Evolutionary conservation across 2,329 filamentous ascomycete genomes (phyloP), one percentile per base, ranked within the genome.

Genomic region (Pseudogymnoascus sp.): DNA sequence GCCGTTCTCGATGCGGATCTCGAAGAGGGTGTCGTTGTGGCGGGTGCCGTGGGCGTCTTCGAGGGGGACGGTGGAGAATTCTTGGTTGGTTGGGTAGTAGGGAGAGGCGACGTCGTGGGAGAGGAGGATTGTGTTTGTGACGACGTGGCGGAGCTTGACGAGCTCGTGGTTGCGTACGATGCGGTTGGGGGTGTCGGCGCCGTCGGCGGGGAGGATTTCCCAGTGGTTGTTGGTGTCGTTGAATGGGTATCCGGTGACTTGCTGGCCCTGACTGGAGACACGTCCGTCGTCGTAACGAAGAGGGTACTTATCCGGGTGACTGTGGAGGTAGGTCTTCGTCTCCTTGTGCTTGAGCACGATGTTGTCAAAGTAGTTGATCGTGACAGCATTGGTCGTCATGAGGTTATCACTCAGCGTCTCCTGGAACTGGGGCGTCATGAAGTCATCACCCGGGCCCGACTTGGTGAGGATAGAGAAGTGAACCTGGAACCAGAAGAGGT

Each of bases 401-500:
- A 89, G 78, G 73, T 99, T 99, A 79, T 99, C 93, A 72, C 89
- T 92, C 67, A 99, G 80, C 1, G 94, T 97, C 78, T 96, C 92
- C 78, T 99, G 94, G 80, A 99, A 99, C 72, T 94, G 91, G 1
- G 94, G 94, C 3, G 89, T 92, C 94, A 99, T 99, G 78, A 99
- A 99, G 72, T 97, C 93, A 73, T 99, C 94, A 62, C 94, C 94
- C 50, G 94, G 93, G 37, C 94, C 94, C 61, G 94, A 97, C 65
- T 88, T 84, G 68, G 79, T 88, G 66, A 99, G 82, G 70, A 99
- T 91, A 50, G 91, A 83, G 75, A 99, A 99, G 78, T 99, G 94
- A 31, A 99, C 92, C 82, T 99, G 94, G 87, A 99, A 99, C 94
- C 94, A 99, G 82, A 99, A 97, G 56, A 99, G 84, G 77, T 99